Base-by-base conservation (phyloP, 2,329 filamentous ascomycete genomes). In the Microcyclospora tardicrescens region DNA sequence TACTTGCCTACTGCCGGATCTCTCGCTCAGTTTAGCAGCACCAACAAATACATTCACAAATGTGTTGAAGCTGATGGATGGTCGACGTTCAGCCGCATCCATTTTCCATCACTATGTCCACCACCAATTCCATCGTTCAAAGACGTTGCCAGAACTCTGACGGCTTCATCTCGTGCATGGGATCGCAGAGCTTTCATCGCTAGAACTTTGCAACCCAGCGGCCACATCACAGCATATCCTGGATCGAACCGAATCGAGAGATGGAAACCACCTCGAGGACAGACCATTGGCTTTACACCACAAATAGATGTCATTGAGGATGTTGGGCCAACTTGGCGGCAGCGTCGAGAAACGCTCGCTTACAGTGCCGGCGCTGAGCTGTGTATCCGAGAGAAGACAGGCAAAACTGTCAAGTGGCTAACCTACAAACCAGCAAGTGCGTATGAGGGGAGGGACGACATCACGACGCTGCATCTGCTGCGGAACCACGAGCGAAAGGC, bases 301-400 rank as follows among this genome's bases (percentile, higher is more conserved):
- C 52, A 54, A 13, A 33, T 57, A 11, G 55, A 57, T 35, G 53
- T 53, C 3, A 50, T 46, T 24, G 54, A 57, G 37, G 43, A 51
- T 10, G 39, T 54, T 32, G 49, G 44, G 6, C 38, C 43, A 1
- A 58, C 56, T 40, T 72, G 67, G 67, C 55, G 57, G 34, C 61
- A 69, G 35, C 62, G 70, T 45, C 67, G 64, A 48, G 74, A 79
- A 50, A 66, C 73, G 0, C 53, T 80, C 6, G 71, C 67, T 2
- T 77, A 73, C 67, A 74, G 74, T 37, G 75, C 75, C 10, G 76
- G 72, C 1, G 69, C 75, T 2, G 66, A 74, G 41, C 52, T 80
- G 9, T 57, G 71, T 4, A 59, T 66, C 10, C 69, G 66, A 47
- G 59, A 68, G 38, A 62, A 62, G 16, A 66, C 62, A 1, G 58